Evolutionary conservation across 2,329 filamentous ascomycete species (phyloP).

Genomic region (Canariomyces notabilis): DNA sequence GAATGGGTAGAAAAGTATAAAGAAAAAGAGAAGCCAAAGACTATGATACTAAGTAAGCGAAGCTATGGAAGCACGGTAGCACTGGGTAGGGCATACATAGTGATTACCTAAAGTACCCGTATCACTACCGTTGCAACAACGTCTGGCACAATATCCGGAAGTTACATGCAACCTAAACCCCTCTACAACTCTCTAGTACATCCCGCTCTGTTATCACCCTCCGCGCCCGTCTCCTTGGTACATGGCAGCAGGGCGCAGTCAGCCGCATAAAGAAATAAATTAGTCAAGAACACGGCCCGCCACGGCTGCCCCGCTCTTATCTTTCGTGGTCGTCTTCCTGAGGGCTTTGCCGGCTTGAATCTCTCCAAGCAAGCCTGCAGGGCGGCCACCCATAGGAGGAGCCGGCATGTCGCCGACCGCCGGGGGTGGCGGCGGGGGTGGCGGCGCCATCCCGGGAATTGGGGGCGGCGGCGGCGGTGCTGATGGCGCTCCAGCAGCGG

Average conservation of each 20-base stretch:
- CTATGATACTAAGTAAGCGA: no score
- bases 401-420: conserved; percentile 35
- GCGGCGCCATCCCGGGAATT: conserved; percentile 36
- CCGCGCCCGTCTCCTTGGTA: background rate
- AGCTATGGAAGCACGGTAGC: no score
- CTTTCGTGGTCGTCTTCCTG: conserved; percentile 85
- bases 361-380: conserved; percentile 67
- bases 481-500: conserved; percentile 27
- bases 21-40: no score
- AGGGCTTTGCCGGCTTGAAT: conserved; percentile 76
- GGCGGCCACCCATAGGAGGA: conserved; percentile 41
- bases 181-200: no score
- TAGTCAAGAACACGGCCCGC: conserved; percentile 70
- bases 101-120: no score
- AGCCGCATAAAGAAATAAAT: conserved; percentile 23
- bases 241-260: background rate
- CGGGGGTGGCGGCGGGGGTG: conserved; percentile 41
- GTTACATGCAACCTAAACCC: no score
- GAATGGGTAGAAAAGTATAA: no score
- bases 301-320: conserved; percentile 66
- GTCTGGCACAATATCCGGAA: no score
- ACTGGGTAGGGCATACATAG: no score
- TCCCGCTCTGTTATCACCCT: no score
- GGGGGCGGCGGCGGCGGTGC: conserved; percentile 32
- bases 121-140: no score